These are phyloP conservation scores for Ceratocystis papillata DNA, from an alignment of 2,329 filamentous ascomycete genomes.

Conservation along the genomic window DNA sequence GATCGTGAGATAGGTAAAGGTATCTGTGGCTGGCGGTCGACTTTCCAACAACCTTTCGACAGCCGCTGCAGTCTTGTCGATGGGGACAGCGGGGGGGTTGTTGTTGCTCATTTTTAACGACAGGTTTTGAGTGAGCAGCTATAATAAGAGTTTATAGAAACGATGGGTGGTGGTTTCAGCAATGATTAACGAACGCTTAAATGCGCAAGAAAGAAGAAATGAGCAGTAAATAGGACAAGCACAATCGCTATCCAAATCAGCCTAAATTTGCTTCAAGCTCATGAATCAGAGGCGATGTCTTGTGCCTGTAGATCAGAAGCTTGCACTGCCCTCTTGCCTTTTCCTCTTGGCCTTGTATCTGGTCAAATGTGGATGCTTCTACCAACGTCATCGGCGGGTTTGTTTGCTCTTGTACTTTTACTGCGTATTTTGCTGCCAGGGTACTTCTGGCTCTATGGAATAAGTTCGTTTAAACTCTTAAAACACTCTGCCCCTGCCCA, in stretches of 20 bases:
- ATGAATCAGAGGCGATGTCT: conserved; percentile 1
- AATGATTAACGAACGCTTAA: background rate
- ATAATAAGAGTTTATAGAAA: too few relatives aligned
- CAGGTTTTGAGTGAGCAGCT: background rate
- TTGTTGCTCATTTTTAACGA: conserved; percentile 5
- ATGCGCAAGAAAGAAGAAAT: background rate
- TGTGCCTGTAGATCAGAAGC: conserved; percentile 23
- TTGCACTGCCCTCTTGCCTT: conserved; percentile 21
- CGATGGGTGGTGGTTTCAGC: background rate
- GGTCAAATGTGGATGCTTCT: conserved; percentile 6
- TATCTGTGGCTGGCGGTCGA: conserved; percentile 47
- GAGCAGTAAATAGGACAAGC: background rate
- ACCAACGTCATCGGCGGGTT: conserved; percentile 14
- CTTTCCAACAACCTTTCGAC: conserved; percentile 40
- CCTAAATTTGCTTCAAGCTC: conserved; percentile 26
- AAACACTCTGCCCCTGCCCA: background rate
- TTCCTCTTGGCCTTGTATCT: conserved; percentile 8
- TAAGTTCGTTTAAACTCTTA: background rate
- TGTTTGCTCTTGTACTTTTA: conserved; percentile 13
- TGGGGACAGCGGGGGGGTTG: background rate
- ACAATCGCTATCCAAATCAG: background rate
- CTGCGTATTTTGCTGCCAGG: background rate
- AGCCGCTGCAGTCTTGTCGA: conserved; percentile 31
- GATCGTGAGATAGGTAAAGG: conserved; percentile 67
- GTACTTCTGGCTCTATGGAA: background rate